These are phyloP conservation scores for Mortierella sp. DNA, from an alignment of 371 early-diverging fungal species.

Conservation along the genomic window DNA sequence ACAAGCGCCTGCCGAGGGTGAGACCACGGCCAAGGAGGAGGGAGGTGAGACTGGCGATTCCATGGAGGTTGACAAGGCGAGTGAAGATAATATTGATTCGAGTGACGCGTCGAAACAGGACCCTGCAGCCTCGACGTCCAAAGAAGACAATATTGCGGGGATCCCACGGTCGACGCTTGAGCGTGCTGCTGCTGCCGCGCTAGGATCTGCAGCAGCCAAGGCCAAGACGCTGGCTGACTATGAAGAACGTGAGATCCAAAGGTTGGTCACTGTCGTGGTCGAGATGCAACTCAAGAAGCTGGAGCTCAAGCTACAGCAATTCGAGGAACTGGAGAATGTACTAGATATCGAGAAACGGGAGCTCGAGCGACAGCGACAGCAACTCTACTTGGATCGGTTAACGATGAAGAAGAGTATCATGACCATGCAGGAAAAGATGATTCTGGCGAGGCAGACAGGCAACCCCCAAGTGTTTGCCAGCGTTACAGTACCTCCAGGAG, in stretches of 20 bases:
- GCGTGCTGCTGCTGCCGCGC: constrained; percentile 70
- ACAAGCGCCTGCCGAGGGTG: constrained; percentile 6
- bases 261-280: constrained; percentile 82
- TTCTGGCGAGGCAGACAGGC: constrained; percentile 43
- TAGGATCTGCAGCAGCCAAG: constrained; percentile 77
- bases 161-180: constrained; percentile 62
- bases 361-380: constrained; percentile 82
- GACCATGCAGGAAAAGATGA: constrained; percentile 64
- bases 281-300: constrained; percentile 89
- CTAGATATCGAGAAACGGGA: constrained; percentile 87
- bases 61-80: constrained; percentile 19
- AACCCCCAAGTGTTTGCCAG: constrained; percentile 41
- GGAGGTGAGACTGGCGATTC: not conserved
- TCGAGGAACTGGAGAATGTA: constrained; percentile 89
- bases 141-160: constrained; percentile 29
- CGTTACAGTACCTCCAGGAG: constrained; percentile 47
- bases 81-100: constrained; percentile 61
- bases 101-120: constrained; percentile 4
- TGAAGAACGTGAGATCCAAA: constrained; percentile 53
- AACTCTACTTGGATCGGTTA: constrained; percentile 82
- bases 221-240: constrained; percentile 69
- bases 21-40: constrained; percentile 11
- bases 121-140: constrained; percentile 1
- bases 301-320: constrained; percentile 90
- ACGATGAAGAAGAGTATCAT: constrained; percentile 66